Base-by-base conservation (phyloP, 2,329 filamentous ascomycete species). In the Geosmithia putterillii region DNA sequence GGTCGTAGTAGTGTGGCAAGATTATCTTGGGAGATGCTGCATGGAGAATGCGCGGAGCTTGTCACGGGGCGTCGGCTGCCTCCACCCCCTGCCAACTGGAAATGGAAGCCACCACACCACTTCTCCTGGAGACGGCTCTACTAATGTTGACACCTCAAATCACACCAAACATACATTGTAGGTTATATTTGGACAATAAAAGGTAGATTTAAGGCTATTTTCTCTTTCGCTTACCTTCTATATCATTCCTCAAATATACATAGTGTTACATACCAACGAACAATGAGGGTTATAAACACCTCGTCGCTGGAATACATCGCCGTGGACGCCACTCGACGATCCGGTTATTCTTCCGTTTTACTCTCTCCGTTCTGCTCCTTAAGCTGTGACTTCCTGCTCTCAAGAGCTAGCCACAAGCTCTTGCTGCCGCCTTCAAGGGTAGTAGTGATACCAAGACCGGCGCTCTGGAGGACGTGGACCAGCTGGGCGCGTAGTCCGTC, bases 351-450 rank as follows among this genome's bases (percentile, higher is more conserved):
- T 21, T 45, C 40, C 20, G 34, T 38, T 45, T 19, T 46, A 45
- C 39, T 52, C 44, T 42, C 49, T 45, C 41, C 47, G 42, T 45
- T 51, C 45, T 57, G 55, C 44, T 86, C 81, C 56, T 95, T 87
- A 60, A 98, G 62, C 65, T 90, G 83, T 41, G 70, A 77, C 63
- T 81, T 79, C 59, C 90, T 73, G 41, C 85, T 79, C 70, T 96
- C 90, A 54, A 98, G 68, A 12, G 90, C 86, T 48, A 95, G 73
- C 73, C 90, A 96, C 52, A 98, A 59, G 57, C 76, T 89, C 71
- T 82, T 86, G 47, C 81, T 74, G 41, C 85, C 79, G 44, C 84
- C 80, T 60, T 95, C 87, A 53, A 98, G 66, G n/a, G 81, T 75
- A 49, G 66, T 79, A 20, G 88, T 85, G 44, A 98, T 63, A 46